These are phyloP conservation scores for Oenanthe sinensis DNA, from an alignment of 129 eudicot genomes.

Conservation along the genomic window DNA sequence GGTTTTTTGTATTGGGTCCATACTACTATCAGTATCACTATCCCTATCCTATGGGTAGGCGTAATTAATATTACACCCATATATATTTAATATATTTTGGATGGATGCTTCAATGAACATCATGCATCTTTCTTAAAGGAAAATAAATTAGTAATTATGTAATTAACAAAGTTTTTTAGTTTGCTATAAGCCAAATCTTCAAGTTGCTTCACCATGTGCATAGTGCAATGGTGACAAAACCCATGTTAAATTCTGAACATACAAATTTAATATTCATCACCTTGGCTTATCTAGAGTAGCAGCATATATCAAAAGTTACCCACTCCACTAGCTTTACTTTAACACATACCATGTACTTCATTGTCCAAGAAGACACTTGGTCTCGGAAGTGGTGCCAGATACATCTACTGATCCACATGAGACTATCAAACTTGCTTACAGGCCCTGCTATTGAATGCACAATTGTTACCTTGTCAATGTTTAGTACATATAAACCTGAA, in stretches of 20 bases:
- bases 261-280: not conserved
- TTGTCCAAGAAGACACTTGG: no score
- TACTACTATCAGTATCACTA: not conserved
- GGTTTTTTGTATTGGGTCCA: constrained; percentile 8
- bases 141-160: not conserved
- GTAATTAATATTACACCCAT: not conserved
- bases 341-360: no score
- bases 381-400: no score
- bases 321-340: not conserved
- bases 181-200: not conserved
- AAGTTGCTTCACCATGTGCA: constrained; percentile 1
- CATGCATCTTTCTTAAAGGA: not conserved
- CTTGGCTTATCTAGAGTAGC: not conserved
- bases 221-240: not conserved
- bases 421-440: not conserved
- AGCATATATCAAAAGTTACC: not conserved
- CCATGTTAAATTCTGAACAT: not conserved
- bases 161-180: not conserved
- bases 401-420: not conserved
- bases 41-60: not conserved
- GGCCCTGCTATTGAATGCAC: not conserved
- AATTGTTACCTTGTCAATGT: not conserved
- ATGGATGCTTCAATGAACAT: not conserved
- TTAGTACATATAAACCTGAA: not conserved
- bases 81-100: not conserved